phyloP scores from a whole-genome alignment of 306 rosid genomes.

The Prunus davidiana region DNA sequence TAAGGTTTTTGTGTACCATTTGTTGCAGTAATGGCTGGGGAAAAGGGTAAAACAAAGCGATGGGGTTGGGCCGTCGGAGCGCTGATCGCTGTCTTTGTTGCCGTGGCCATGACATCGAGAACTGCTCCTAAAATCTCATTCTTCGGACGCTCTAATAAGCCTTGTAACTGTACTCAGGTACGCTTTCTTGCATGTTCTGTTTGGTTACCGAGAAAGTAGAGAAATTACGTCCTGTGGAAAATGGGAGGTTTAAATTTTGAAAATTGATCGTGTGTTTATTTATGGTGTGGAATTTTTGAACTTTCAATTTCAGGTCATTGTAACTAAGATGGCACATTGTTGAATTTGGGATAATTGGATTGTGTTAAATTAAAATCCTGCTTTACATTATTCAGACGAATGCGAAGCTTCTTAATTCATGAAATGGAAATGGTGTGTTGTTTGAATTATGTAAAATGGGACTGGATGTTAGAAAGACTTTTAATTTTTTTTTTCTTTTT shows the following conservation, averaged over 20 bases:
- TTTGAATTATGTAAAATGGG: not conserved
- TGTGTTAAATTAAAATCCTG: not conserved
- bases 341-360: not conserved
- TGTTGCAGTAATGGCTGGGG: conserved; percentile 35
- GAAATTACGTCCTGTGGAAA: not conserved
- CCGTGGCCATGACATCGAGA: conserved; percentile 51
- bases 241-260: not conserved
- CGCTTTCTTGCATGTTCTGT: conserved; percentile 12
- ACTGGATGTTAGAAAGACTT: not conserved
- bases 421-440: not conserved
- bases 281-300: not conserved
- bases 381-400: not conserved
- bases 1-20: not conserved
- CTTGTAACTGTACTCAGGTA: conserved; percentile 73
- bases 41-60: conserved; percentile 33
- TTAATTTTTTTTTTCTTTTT: not conserved
- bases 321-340: not conserved
- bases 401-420: no score
- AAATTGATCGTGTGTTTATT: not conserved
- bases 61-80: conserved; percentile 63
- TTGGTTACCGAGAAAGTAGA: conserved; percentile 11
- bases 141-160: conserved; percentile 47
- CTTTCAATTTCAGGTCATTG: not conserved
- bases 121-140: conserved; percentile 43
- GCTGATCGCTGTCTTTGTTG: conserved; percentile 48